These are phyloP conservation scores for Rickenella mellea DNA, from an alignment of 768 basidiomycete genomes.

Conservation along the genomic window DNA sequence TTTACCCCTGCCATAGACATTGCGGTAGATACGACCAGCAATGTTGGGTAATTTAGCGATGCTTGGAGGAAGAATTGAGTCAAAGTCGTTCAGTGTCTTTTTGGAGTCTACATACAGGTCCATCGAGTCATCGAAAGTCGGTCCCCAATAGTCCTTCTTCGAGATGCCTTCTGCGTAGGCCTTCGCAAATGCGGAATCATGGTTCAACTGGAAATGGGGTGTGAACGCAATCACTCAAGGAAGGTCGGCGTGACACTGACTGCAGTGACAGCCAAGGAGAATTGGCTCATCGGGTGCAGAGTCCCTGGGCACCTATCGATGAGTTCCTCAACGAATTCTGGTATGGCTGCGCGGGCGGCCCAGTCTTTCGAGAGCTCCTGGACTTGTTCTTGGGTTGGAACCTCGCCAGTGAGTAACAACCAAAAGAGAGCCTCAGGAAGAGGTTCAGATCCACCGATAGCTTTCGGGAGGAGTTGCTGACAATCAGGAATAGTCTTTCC, in stretches of 20 bases:
- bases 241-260: slow-evolving; percentile 28
- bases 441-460: slow-evolving; percentile 79
- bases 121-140: slow-evolving; percentile 85
- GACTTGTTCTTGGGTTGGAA: slow-evolving; percentile 88
- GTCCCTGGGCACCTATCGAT: slow-evolving; percentile 90
- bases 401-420: slow-evolving; percentile 90
- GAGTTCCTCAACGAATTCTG: slow-evolving; percentile 93
- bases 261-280: slow-evolving; percentile 91
- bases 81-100: slow-evolving; percentile 3
- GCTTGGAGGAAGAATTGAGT: slow-evolving; percentile 24
- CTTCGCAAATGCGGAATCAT: slow-evolving; percentile 93
- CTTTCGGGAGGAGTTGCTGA: slow-evolving; percentile 81
- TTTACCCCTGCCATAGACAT: slow-evolving; percentile 83
- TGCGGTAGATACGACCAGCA: slow-evolving; percentile 85
- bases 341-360: slow-evolving; percentile 87
- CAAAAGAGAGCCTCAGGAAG: slow-evolving; percentile 93
- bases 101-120: slow-evolving; percentile 46
- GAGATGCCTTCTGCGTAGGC: slow-evolving; percentile 86
- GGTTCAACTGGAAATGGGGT: slow-evolving; percentile 52
- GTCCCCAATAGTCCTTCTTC: slow-evolving; percentile 97
- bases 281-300: slow-evolving; percentile 98
- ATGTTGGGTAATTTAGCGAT: slow-evolving; percentile 97
- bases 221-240: slow-evolving; percentile 4
- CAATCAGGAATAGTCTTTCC: slow-evolving; percentile 91
- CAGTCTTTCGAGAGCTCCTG: slow-evolving; percentile 82